Percentiles rank a stretch among this genome's conserved stretches.
These are phyloP conservation scores for Fusarium bactridioides DNA, from an alignment of 2,329 filamentous ascomycete species.

Conservation along the genomic window DNA sequence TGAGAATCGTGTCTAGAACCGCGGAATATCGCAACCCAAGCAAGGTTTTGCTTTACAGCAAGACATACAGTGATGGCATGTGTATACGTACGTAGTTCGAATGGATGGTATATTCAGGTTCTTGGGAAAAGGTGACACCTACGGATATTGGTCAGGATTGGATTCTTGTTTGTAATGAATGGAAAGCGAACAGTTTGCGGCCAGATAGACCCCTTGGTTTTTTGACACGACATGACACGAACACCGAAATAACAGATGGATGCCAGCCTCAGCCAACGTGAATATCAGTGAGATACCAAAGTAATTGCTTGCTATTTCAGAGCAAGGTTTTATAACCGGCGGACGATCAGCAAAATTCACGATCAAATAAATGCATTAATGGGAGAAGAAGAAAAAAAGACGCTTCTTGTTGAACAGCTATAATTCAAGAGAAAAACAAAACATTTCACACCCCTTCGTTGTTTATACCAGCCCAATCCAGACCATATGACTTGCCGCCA, in stretches of 20 bases:
- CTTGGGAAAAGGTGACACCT: background rate
- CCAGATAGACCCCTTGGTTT: slow-evolving; percentile 25
- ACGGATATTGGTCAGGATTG: background rate
- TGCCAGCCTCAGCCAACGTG: background rate
- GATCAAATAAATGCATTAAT: background rate
- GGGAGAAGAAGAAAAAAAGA: background rate
- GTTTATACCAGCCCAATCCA: slow-evolving; percentile 28
- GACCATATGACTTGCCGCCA: slow-evolving; percentile 30
- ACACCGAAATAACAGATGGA: slow-evolving; percentile 26
- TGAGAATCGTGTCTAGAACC: slow-evolving; percentile 2
- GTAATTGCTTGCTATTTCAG: background rate
- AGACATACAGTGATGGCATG: background rate
- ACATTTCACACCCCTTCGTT: slow-evolving; percentile 24
- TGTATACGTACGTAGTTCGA: slow-evolving; percentile 12
- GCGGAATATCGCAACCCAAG: background rate
- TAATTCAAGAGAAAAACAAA: slow-evolving; percentile 25
- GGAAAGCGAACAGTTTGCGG: slow-evolving; percentile 8
- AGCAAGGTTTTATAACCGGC: background rate
- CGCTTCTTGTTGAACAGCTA: slow-evolving; percentile 37
- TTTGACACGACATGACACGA: slow-evolving; percentile 30
- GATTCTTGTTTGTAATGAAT: slow-evolving; percentile 11
- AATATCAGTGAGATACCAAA: background rate
- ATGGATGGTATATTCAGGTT: slow-evolving; percentile 6
- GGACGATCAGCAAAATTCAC: background rate
- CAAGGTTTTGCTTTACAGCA: background rate